These are phyloP conservation scores for Microsporum canis DNA, from an alignment of 2,329 filamentous ascomycete species.

Conservation along the genomic window DNA sequence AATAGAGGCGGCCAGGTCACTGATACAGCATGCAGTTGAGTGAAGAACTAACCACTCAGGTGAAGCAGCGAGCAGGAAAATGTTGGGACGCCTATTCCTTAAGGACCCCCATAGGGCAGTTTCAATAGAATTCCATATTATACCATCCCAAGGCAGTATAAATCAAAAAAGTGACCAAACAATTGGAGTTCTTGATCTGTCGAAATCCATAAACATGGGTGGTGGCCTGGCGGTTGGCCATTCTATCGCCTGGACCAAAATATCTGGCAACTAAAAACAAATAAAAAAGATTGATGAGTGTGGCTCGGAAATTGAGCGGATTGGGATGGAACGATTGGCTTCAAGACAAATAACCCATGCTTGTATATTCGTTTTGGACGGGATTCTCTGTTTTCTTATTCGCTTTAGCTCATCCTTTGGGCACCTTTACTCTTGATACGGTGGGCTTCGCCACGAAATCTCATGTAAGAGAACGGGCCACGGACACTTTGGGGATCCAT, in stretches of 20 bases:
- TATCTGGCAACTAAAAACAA: background rate
- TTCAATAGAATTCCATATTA: background rate
- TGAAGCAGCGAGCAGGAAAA: background rate
- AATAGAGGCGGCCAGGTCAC: background rate
- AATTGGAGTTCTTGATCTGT: background rate
- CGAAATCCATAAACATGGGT: background rate
- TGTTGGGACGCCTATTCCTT: background rate
- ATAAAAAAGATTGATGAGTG: background rate
- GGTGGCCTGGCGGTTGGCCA: background rate
- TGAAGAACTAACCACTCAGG: background rate
- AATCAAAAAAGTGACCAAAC: background rate
- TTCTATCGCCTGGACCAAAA: background rate
- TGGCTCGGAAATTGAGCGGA: conserved; percentile 1
- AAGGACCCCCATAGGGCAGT: background rate
- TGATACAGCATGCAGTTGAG: background rate
- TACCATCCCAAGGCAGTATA: background rate
- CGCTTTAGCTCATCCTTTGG: conserved; percentile 1
- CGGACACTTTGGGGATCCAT: background rate
- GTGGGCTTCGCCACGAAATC: background rate
- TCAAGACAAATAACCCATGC: background rate
- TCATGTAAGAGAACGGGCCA: background rate
- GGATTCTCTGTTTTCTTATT: conserved; percentile 1
- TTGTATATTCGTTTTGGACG: background rate
- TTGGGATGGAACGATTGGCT: background rate
- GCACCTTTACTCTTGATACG: background rate